phyloP scores from a whole-genome alignment of 1,284 basidiomycete species.

The Calocybe gambosa region DNA sequence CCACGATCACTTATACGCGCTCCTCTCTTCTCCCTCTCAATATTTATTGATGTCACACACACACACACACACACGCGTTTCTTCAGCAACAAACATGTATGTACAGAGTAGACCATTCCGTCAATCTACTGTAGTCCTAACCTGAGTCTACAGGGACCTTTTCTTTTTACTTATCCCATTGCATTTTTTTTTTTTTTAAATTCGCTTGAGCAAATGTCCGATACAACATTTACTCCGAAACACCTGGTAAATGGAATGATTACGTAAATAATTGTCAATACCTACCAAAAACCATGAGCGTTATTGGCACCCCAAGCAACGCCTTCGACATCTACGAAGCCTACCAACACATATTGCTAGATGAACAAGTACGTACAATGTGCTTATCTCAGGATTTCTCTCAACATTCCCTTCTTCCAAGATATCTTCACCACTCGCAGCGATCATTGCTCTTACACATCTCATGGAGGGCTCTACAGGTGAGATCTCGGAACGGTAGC shows the following conservation, averaged over 20 bases:
- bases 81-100: constrained; percentile 10
- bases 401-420: constrained; percentile 23
- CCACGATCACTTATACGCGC: constrained; percentile 9
- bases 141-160: neutral
- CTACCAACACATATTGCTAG: constrained; percentile 48
- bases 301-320: neutral
- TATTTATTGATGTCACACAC: constrained; percentile 1
- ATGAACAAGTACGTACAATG: constrained; percentile 47
- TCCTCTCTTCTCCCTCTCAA: neutral
- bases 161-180: neutral
- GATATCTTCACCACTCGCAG: constrained; percentile 84
- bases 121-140: constrained; percentile 1
- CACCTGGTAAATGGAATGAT: constrained; percentile 2
- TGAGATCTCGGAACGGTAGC: constrained; percentile 25
- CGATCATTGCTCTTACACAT: constrained; percentile 77
- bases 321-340: constrained; percentile 51
- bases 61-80: constrained; percentile 7
- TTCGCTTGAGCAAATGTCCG: neutral
- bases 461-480: constrained; percentile 71
- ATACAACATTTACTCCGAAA: neutral
- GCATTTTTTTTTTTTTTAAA: neutral
- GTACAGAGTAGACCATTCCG: neutral
- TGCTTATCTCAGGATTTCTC: constrained; percentile 1
- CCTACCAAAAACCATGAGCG: neutral
- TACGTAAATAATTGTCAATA: constrained; percentile 10